Evolutionary conservation across 805 yeast genomes (phyloP).

Genomic region (Saturnispora diversa): DNA sequence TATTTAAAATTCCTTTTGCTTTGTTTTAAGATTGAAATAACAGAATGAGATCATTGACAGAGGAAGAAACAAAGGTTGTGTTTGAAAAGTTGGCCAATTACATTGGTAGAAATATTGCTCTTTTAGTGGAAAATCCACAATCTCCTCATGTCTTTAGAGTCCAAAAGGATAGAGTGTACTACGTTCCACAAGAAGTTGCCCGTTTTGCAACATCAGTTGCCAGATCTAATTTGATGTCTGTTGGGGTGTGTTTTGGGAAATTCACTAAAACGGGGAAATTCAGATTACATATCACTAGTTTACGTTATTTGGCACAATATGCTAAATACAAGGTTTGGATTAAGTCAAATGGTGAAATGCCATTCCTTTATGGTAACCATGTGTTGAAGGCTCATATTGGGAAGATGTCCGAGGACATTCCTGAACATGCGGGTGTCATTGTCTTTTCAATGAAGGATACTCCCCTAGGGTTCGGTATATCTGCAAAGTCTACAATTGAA

Average conservation of each 20-base stretch:
- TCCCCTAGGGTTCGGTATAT: slow-evolving; percentile 92
- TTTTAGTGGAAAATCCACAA: slow-evolving; percentile 73
- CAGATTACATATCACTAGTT: slow-evolving; percentile 87
- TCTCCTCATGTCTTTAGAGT: slow-evolving; percentile 92
- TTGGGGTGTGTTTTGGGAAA: slow-evolving; percentile 91
- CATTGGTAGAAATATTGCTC: slow-evolving; percentile 91
- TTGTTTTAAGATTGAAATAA: not conserved
- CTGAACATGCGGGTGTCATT: slow-evolving; percentile 95
- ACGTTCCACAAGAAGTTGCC: slow-evolving; percentile 75
- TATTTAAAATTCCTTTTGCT: not conserved
- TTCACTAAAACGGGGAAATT: slow-evolving; percentile 97
- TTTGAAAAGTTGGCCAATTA: slow-evolving; percentile 95
- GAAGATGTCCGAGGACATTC: slow-evolving; percentile 93
- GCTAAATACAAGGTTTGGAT: slow-evolving; percentile 96
- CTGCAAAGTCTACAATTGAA: slow-evolving; percentile 86
- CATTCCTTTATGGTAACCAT: slow-evolving; percentile 92
- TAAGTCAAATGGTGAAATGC: slow-evolving; percentile 97
- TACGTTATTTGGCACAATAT: slow-evolving; percentile 71
- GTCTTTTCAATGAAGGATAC: slow-evolving; percentile 86
- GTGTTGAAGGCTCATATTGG: slow-evolving; percentile 95
- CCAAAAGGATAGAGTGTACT: slow-evolving; percentile 94
- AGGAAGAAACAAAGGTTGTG: slow-evolving; percentile 92
- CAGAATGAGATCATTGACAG: slow-evolving; percentile 87
- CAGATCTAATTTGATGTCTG: slow-evolving; percentile 81
- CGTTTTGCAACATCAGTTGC: slow-evolving; percentile 86